phyloP scores from a whole-genome alignment of 495 filamentous ascomycete genomes.

The Hypoxylon lienhwacheense region DNA sequence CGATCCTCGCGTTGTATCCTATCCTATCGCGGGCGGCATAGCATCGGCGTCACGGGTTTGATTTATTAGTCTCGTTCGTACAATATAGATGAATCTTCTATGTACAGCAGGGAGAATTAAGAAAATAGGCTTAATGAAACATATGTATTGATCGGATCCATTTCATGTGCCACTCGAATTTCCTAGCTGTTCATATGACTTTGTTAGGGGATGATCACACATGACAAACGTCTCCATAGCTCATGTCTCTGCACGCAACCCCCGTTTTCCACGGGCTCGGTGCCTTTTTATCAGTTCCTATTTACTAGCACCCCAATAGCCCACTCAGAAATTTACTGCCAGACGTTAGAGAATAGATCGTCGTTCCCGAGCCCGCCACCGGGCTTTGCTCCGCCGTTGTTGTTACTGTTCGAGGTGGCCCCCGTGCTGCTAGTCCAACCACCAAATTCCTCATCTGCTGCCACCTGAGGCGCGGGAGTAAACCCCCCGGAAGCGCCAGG shows the following conservation, averaged over 20 bases:
- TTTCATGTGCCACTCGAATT: conserved; percentile 6
- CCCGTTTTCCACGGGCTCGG: not conserved
- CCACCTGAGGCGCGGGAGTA: conserved; percentile 62
- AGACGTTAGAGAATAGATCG: conserved; percentile 93
- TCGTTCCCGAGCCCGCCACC: conserved; percentile 66
- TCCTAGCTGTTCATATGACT: not conserved
- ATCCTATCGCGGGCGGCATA: too few species aligned
- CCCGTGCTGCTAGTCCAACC: conserved; percentile 78
- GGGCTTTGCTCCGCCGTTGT: conserved; percentile 40
- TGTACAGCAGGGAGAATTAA: too few species aligned
- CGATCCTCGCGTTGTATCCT: too few species aligned
- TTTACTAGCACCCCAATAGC: not conserved
- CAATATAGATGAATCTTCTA: conserved; percentile 5
- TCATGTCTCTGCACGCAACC: not conserved
- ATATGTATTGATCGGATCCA: conserved; percentile 8
- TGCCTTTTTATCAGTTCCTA: not conserved
- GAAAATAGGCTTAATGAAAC: conserved; percentile 1
- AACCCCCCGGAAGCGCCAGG: conserved; percentile 55
- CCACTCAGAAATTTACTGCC: conserved; percentile 59
- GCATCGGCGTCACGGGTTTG: conserved; percentile 29
- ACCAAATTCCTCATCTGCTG: conserved; percentile 88
- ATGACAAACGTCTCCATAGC: not conserved
- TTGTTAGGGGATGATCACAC: not conserved
- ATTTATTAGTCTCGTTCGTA: conserved; percentile 12
- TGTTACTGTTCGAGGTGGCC: conserved; percentile 41